Evolutionary conservation across 805 yeast genomes (phyloP).

Genomic region (Myxozyma lipomycoides): DNA sequence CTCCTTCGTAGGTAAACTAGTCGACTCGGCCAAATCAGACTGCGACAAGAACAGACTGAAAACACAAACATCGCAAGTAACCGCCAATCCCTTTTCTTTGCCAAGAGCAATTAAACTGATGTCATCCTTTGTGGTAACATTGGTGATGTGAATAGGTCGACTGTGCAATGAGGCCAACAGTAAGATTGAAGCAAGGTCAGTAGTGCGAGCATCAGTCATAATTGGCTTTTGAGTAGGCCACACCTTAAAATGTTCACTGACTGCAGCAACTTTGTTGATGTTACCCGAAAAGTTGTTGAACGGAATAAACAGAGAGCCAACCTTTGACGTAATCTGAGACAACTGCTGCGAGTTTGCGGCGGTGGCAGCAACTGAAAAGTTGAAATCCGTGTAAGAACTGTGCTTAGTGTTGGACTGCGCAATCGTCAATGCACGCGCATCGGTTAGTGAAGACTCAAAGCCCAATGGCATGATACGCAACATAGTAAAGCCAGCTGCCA

Average conservation of each 20-base stretch:
- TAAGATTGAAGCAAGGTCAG: conserved; percentile 88
- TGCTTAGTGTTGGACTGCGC: conserved; percentile 56
- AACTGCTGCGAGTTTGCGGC: conserved; percentile 61
- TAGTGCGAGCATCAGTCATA: conserved; percentile 85
- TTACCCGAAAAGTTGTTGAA: conserved; percentile 62
- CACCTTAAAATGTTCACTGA: conserved; percentile 69
- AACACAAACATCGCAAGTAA: conserved; percentile 86
- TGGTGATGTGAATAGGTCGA: conserved; percentile 83
- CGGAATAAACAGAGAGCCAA: conserved; percentile 79
- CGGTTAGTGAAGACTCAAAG: conserved; percentile 58
- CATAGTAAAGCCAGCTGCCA: conserved; percentile 86
- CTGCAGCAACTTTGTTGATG: conserved; percentile 63
- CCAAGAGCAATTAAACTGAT: conserved; percentile 79
- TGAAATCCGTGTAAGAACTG: conserved; percentile 73
- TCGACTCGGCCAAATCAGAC: conserved; percentile 64
- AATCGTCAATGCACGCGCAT: conserved; percentile 58
- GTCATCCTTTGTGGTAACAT: conserved; percentile 76
- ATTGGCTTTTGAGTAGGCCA: conserved; percentile 87
- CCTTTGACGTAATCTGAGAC: conserved; percentile 57
- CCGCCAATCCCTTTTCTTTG: conserved; percentile 72
- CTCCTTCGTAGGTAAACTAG: conserved; percentile 70
- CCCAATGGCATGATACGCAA: conserved; percentile 75
- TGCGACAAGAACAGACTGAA: conserved; percentile 67
- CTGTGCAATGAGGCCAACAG: conserved; percentile 82
- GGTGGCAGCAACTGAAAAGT: conserved; percentile 79